phyloP scores from a whole-genome alignment of 1,139 yeast genomes.

The Barnettozyma hawaiiensis region DNA sequence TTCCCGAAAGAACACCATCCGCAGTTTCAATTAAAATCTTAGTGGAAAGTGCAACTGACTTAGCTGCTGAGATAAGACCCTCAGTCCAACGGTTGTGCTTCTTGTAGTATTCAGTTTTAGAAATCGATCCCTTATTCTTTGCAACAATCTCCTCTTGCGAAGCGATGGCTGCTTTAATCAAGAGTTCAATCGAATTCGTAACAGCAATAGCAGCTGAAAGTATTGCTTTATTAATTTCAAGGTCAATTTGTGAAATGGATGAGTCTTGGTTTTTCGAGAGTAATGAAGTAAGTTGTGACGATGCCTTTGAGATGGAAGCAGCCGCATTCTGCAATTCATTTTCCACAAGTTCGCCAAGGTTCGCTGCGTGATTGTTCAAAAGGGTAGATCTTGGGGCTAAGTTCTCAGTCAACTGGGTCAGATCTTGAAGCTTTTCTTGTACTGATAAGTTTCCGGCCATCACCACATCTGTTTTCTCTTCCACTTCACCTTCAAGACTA shows the following conservation, averaged over 20 bases:
- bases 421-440: constrained; percentile 61
- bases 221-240: constrained; percentile 73
- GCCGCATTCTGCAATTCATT: constrained; percentile 71
- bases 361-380: constrained; percentile 32
- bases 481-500: constrained; percentile 46
- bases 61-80: constrained; percentile 87
- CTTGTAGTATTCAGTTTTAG: constrained; percentile 74
- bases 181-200: constrained; percentile 68
- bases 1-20: constrained; percentile 67
- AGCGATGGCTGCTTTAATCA: constrained; percentile 73
- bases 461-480: constrained; percentile 70
- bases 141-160: constrained; percentile 81
- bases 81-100: constrained; percentile 93
- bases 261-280: constrained; percentile 48
- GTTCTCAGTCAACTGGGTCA: constrained; percentile 51
- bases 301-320: constrained; percentile 60
- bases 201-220: constrained; percentile 77
- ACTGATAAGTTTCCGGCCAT: constrained; percentile 71
- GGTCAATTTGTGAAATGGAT: constrained; percentile 49
- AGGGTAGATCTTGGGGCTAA: constrained; percentile 40
- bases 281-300: constrained; percentile 51
- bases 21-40: constrained; percentile 77
- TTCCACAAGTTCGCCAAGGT: constrained; percentile 66
- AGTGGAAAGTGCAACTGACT: constrained; percentile 83
- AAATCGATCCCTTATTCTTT: constrained; percentile 59